These are phyloP conservation scores for Platanthera zijinensis DNA, from an alignment of 106 monocot species.

Conservation along the genomic window DNA sequence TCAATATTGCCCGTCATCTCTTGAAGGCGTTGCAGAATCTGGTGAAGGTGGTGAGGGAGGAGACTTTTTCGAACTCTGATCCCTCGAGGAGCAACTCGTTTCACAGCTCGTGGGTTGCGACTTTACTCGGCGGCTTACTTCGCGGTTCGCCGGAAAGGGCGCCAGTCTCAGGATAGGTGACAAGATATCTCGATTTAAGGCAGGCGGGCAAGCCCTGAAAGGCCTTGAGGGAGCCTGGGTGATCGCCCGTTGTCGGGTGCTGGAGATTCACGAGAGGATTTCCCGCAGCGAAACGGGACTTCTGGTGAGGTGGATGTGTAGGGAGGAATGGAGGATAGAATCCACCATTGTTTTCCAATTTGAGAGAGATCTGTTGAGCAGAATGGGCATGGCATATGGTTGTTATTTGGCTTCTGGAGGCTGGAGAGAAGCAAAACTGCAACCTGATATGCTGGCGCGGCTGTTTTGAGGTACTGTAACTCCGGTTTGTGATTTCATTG, in stretches of 20 bases:
- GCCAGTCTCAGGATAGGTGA: conserved; percentile 12
- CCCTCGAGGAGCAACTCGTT: conserved; percentile 38
- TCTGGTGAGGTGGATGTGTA: conserved; percentile 9
- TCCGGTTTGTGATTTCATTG: too few relatives aligned
- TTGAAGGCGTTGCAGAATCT: conserved; percentile 63
- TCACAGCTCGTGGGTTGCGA: conserved; percentile 42
- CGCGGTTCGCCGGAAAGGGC: conserved; percentile 28
- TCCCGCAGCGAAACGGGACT: conserved; percentile 34
- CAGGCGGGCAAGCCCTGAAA: conserved; percentile 10
- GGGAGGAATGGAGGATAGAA: background rate
- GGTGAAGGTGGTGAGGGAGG: conserved; percentile 45
- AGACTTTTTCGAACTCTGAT: conserved; percentile 14
- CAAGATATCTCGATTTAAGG: conserved; percentile 7
- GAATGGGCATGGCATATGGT: too few relatives aligned
- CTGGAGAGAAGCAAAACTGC: too few relatives aligned
- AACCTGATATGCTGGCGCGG: too few relatives aligned
- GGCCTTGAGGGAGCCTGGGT: conserved; percentile 36
- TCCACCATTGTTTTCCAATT: too few relatives aligned
- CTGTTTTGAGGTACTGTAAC: too few relatives aligned
- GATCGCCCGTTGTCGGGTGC: conserved; percentile 35
- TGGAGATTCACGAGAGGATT: conserved; percentile 36
- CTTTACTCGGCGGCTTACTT: conserved; percentile 46
- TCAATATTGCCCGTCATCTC: conserved; percentile 37
- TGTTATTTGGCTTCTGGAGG: too few relatives aligned
- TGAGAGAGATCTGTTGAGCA: background rate